These are phyloP conservation scores for Cymbopogon flexuosus DNA, from an alignment of 202 grass and related monocot species.

Conservation along the genomic window DNA sequence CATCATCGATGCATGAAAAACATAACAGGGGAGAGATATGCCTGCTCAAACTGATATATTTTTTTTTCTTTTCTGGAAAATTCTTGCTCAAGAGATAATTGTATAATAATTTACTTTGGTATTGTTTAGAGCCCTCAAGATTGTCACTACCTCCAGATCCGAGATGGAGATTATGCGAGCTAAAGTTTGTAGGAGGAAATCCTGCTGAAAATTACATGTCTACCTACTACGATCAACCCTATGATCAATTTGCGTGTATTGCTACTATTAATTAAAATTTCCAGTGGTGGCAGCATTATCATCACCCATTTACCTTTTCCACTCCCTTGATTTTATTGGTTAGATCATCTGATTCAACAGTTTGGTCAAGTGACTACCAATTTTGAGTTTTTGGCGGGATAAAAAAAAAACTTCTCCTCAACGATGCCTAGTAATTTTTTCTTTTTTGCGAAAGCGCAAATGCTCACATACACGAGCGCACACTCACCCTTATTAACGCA, in stretches of 20 bases:
- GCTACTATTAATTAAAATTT: neutral
- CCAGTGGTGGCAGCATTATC: neutral
- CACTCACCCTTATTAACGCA: too few relatives aligned
- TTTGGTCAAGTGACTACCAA: too few relatives aligned
- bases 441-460: too few relatives aligned
- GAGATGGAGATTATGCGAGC: neutral
- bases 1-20: neutral
- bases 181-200: neutral
- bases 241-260: neutral
- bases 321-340: neutral
- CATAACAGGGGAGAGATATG: neutral
- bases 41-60: neutral
- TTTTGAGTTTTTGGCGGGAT: too few relatives aligned
- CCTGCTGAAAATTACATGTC: neutral
- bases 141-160: conserved; percentile 12
- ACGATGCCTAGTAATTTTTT: too few relatives aligned
- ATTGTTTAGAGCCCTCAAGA: neutral
- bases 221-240: neutral
- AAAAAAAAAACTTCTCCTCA: too few relatives aligned
- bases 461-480: too few relatives aligned
- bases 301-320: neutral
- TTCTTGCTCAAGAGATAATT: neutral
- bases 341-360: neutral
- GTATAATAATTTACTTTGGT: neutral
- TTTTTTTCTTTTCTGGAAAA: neutral